Conservation (phyloP, 2,329 filamentous ascomycete species). For the Lasiodiplodia theobromae region DNA sequence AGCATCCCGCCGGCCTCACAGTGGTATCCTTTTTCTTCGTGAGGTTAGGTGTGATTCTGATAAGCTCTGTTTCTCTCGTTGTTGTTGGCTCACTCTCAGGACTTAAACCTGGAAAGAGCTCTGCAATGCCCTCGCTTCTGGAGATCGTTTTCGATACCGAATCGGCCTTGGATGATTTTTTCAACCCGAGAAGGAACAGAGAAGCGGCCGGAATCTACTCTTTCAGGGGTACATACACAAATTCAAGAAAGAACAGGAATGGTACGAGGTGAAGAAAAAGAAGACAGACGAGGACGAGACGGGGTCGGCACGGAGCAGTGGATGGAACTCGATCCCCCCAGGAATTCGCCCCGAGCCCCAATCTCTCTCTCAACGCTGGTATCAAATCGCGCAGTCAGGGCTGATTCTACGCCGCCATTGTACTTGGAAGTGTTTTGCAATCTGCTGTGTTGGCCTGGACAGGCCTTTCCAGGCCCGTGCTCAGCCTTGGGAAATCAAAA, state of each 20-base stretch:
- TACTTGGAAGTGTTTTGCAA: constrained; percentile 29
- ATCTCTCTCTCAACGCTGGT: constrained; percentile 36
- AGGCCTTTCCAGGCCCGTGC: constrained; percentile 30
- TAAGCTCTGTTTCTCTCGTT: too few relatives aligned
- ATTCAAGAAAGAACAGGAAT: not conserved
- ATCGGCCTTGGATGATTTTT: constrained; percentile 33
- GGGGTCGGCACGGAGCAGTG: not conserved
- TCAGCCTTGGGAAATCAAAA: not conserved
- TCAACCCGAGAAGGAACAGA: constrained; percentile 37
- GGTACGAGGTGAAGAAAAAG: not conserved
- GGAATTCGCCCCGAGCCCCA: constrained; percentile 33
- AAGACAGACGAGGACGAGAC: not conserved
- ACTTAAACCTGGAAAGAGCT: too few relatives aligned
- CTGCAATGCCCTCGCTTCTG: constrained; percentile 28
- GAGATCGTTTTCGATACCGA: constrained; percentile 35
- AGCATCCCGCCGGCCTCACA: too few relatives aligned
- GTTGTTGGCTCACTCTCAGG: too few relatives aligned
- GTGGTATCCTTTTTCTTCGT: too few relatives aligned
- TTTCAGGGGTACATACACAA: not conserved
- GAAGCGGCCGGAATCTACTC: constrained; percentile 29
- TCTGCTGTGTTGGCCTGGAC: constrained; percentile 27
- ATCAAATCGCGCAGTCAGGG: constrained; percentile 29
- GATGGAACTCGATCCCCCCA: not conserved
- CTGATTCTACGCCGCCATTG: constrained; percentile 33
- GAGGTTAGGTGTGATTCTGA: too few relatives aligned